Base-by-base conservation (phyloP, 495 filamentous ascomycete genomes). In the Podospora australis region DNA sequence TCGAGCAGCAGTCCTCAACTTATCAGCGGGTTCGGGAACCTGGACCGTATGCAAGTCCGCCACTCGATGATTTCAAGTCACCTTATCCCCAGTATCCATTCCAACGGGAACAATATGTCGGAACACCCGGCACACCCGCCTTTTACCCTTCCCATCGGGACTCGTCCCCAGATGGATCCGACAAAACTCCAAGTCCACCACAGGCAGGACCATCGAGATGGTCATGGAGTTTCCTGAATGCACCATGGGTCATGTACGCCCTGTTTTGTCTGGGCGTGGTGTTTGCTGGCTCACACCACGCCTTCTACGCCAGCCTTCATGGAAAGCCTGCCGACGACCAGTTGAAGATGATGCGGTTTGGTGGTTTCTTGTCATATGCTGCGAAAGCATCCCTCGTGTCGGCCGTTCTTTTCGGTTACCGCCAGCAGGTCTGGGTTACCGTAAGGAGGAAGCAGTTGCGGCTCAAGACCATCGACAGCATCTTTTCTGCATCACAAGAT, bases 401-500 rank as follows among this genome's bases (percentile, higher is more conserved):
- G 3, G 52, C 60, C 16, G 51, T 63, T 29, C 25, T 63, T n/a
- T 63, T 63, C 32, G 52, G 54, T 7, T 58, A 63, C 50, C 45
- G 48, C 10, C 60, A 63, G 50, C 60, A 60, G 44, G 52, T 56
- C 17, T 63, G 60, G 60, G 52, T 52, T 2, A 63, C 60, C 1
- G 57, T 56, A 23, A 55, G 46, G 44, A 48, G 42, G 30, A 58
- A 58, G 32, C 48, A 32, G 2, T 29, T 63, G 24, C 46, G 42
- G 25, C 50, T 64, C 6, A 44, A 43, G 29, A 56, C 63, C 43
- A 56, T 69, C 19, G 65, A 68, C 47, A 59, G 61, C 22, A 34
- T 69, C 14, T 68, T 68, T 39, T 54, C 63, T 3, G 62, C 60
- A 3, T 53, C 57, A 0, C 55, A 64, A 11, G 67, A 70, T 36